Conservation (phyloP, 805 yeast species). For the Lipomyces japonicus region DNA sequence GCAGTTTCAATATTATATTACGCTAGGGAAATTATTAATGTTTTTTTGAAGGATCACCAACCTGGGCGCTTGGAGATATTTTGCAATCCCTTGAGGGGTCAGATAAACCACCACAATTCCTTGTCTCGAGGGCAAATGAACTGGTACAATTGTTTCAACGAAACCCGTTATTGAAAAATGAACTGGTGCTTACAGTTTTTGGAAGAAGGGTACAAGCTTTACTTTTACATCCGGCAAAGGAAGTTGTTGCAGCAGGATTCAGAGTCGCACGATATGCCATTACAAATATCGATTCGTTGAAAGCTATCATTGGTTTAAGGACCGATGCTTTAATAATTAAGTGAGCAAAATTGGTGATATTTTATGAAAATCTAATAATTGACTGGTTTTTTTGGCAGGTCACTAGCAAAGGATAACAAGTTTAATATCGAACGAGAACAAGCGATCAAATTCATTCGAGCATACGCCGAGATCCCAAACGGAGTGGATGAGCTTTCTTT, state of each 20-base stretch:
- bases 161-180: constrained; percentile 59
- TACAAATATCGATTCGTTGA: constrained; percentile 51
- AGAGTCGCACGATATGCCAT: constrained; percentile 66
- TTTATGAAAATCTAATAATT: background rate
- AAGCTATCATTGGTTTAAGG: constrained; percentile 50
- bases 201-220: constrained; percentile 51
- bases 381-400: constrained; percentile 21
- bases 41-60: constrained; percentile 36
- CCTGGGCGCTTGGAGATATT: constrained; percentile 63
- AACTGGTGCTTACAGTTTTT: constrained; percentile 46
- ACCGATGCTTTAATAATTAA: constrained; percentile 61
- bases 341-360: constrained; percentile 4
- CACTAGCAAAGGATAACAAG: constrained; percentile 58
- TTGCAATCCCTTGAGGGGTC: constrained; percentile 54
- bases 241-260: constrained; percentile 71
- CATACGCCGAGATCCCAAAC: constrained; percentile 51
- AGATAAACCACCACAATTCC: constrained; percentile 47
- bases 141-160: constrained; percentile 54
- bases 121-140: constrained; percentile 62
- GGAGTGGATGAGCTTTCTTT: constrained; percentile 54
- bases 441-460: constrained; percentile 67
- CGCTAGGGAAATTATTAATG: background rate
- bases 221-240: constrained; percentile 53
- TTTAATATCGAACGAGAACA: constrained; percentile 66
- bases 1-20: background rate